phyloP scores from a whole-genome alignment of 148 eudicot genomes.

The Cornus controversa region DNA sequence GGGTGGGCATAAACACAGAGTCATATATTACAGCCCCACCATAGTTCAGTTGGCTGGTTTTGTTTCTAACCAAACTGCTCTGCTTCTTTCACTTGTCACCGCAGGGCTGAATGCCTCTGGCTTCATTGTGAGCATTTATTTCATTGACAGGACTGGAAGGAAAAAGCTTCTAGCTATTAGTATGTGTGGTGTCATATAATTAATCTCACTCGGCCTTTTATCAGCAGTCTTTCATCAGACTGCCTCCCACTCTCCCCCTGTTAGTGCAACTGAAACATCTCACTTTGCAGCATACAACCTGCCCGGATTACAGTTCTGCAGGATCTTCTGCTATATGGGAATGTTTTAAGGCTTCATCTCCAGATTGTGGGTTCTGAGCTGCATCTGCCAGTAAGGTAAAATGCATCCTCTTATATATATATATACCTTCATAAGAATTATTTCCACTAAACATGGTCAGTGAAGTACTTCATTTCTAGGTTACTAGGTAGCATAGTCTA shows the following conservation, averaged over 20 bases:
- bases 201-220: slow-evolving; percentile 38
- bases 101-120: slow-evolving; percentile 65
- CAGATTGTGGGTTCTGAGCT: slow-evolving; percentile 51
- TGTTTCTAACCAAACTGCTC: slow-evolving; percentile 62
- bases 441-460: too few species aligned
- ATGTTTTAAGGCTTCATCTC: slow-evolving; percentile 41
- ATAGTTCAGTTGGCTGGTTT: slow-evolving; percentile 61
- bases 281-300: slow-evolving; percentile 30
- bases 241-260: slow-evolving; percentile 41
- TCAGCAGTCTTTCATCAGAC: slow-evolving; percentile 45
- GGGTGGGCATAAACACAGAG: slow-evolving; percentile 69
- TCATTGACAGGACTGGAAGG: slow-evolving; percentile 60
- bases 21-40: slow-evolving; percentile 69
- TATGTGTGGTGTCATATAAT: slow-evolving; percentile 49
- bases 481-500: too few species aligned
- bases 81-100: slow-evolving; percentile 61
- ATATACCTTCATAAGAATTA: too few species aligned
- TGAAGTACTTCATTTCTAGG: too few species aligned
- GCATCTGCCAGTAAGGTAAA: slow-evolving; percentile 38
- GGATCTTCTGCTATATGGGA: slow-evolving; percentile 29
- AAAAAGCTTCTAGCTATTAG: slow-evolving; percentile 53
- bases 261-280: slow-evolving; percentile 32
- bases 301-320: slow-evolving; percentile 29
- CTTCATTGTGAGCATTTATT: slow-evolving; percentile 55
- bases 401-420: too few species aligned